These are phyloP conservation scores for Populus hybrid DNA, from an alignment of 441 rosid species.

Conservation along the genomic window DNA sequence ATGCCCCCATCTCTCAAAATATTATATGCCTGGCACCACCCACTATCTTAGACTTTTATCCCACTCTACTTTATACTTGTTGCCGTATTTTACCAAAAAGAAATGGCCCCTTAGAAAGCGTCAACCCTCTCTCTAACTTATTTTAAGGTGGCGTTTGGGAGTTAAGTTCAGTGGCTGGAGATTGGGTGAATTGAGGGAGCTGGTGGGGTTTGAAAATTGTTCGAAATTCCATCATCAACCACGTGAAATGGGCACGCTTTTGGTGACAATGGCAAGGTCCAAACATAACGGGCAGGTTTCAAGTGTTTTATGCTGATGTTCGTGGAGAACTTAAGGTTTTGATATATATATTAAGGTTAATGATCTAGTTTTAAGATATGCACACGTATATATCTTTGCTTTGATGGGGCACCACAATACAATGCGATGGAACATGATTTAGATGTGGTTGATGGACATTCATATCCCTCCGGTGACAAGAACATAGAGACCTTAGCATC, in stretches of 20 bases:
- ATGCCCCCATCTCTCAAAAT: conserved; percentile 14
- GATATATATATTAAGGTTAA: not conserved
- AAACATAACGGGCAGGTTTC: not conserved
- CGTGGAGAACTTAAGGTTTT: not conserved
- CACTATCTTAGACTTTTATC: conserved; percentile 34
- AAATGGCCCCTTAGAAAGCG: conserved; percentile 3
- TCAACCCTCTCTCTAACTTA: conserved; percentile 17
- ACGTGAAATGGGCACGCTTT: conserved; percentile 37
- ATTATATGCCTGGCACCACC: conserved; percentile 17
- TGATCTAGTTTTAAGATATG: not conserved
- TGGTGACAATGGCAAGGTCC: conserved; percentile 13
- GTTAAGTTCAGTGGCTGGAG: conserved; percentile 18
- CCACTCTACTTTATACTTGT: not conserved
- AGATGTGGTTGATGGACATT: conserved; percentile 23
- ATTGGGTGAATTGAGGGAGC: conserved; percentile 1
- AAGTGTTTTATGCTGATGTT: not conserved
- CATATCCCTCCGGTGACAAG: conserved; percentile 28
- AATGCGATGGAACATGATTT: conserved; percentile 12
- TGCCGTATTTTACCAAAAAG: conserved; percentile 15
- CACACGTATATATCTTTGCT: not conserved
- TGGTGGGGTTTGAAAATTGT: conserved; percentile 16
- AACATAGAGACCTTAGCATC: conserved; percentile 24
- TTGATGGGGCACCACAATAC: not conserved
- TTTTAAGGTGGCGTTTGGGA: conserved; percentile 9
- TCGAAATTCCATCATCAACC: conserved; percentile 35